phyloP scores from a whole-genome alignment of 116 monocot species.

The Phalaenopsis hybrid region DNA sequence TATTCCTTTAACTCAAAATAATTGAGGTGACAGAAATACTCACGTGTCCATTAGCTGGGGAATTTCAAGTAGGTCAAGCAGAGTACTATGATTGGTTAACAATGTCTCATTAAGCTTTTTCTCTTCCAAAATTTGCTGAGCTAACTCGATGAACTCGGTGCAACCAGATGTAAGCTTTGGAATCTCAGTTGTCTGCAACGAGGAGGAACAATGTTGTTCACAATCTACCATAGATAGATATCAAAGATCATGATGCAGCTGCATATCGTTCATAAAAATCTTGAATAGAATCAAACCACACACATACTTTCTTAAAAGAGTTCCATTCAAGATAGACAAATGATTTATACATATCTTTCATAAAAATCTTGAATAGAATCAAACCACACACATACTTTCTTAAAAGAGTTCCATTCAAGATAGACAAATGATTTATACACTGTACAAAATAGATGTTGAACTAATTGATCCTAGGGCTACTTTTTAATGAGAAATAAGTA shows the following conservation, averaged over 20 bases:
- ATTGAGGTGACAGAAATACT: slow-evolving; percentile 16
- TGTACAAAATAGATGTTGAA: background rate
- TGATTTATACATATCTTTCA: background rate
- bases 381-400: background rate
- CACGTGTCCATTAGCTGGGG: slow-evolving; percentile 99
- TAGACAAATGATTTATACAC: background rate
- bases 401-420: background rate
- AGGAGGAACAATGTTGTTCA: background rate
- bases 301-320: background rate
- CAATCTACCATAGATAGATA: background rate
- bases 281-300: background rate
- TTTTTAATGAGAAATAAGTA: too few species aligned
- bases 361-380: background rate
- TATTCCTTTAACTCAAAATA: background rate
- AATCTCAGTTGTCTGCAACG: slow-evolving; percentile 74
- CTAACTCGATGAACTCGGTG: slow-evolving; percentile 82
- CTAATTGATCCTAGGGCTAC: background rate
- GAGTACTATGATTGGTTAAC: slow-evolving; percentile 76
- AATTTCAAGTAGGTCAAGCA: slow-evolving; percentile 97
- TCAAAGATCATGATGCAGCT: background rate
- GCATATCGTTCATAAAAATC: background rate
- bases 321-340: background rate
- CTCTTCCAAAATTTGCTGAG: slow-evolving; percentile 89
- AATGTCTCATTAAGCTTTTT: slow-evolving; percentile 85
- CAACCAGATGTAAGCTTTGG: slow-evolving; percentile 88